phyloP scores from a whole-genome alignment of 768 basidiomycete species.

The Trametes cinnabarina region DNA sequence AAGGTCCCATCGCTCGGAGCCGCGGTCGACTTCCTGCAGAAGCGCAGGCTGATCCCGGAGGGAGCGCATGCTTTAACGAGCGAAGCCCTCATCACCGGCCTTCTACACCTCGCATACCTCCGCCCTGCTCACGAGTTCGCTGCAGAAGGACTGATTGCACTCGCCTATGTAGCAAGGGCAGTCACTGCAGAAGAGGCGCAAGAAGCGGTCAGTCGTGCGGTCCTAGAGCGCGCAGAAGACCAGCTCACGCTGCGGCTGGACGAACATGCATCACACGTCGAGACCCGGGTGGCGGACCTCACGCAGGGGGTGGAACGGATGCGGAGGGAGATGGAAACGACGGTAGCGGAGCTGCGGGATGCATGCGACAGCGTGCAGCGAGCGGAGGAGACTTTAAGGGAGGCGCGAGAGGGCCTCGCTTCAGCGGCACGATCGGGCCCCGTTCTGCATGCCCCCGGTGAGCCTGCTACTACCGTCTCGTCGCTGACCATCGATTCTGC shows the following conservation, averaged over 20 bases:
- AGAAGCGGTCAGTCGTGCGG: not conserved
- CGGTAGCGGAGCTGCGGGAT: not conserved
- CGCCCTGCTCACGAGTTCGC: not conserved
- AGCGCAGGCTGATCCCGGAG: not conserved
- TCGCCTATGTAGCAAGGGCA: slow-evolving; percentile 1
- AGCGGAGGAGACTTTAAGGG: not conserved
- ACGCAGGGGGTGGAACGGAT: not conserved
- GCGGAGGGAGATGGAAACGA: not conserved
- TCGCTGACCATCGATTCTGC: not conserved
- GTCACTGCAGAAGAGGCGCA: not conserved
- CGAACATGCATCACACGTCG: not conserved
- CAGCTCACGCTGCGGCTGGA: not conserved
- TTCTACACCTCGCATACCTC: not conserved
- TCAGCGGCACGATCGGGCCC: not conserved
- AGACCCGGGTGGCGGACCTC: not conserved
- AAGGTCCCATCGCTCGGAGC: not conserved
- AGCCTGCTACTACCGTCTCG: not conserved
- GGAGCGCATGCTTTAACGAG: not conserved
- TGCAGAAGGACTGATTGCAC: not conserved
- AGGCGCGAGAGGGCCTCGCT: not conserved
- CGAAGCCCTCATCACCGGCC: slow-evolving; percentile 3
- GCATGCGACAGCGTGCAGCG: not conserved
- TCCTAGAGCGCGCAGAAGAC: not conserved
- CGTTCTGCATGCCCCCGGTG: not conserved
- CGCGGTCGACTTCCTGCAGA: not conserved